Conservation (phyloP, 2,329 filamentous ascomycete genomes). For the Pseudocercospora pini-densiflorae region DNA sequence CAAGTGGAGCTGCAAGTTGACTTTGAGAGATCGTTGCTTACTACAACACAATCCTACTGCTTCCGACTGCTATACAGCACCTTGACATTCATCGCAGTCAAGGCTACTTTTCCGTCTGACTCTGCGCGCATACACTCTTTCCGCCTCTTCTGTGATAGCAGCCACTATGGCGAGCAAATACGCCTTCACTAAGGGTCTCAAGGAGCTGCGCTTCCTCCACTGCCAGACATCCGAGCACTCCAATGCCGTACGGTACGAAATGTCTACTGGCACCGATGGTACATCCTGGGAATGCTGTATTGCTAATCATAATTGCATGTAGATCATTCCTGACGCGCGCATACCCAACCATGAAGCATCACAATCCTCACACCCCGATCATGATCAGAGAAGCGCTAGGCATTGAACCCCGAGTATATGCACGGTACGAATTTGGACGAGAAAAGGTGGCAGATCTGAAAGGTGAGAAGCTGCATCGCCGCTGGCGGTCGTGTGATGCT, state of each 20-base stretch:
- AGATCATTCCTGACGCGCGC: conserved; percentile 89
- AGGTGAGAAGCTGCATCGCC: conserved; percentile 46
- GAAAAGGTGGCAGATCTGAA: conserved; percentile 68
- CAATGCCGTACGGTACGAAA: conserved; percentile 76
- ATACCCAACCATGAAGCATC: conserved; percentile 99
- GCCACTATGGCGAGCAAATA: conserved; percentile 86
- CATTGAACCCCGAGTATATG: conserved; percentile 83
- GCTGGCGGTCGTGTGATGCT: not conserved
- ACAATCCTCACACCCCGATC: conserved; percentile 93
- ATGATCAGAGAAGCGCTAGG: conserved; percentile 90
- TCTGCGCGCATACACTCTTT: not conserved
- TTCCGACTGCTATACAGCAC: not conserved
- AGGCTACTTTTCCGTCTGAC: not conserved
- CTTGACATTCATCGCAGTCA: not conserved
- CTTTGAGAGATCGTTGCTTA: not conserved
- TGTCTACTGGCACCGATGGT: not conserved
- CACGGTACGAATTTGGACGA: conserved; percentile 80
- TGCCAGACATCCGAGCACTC: conserved; percentile 94
- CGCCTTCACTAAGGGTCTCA: conserved; percentile 84
- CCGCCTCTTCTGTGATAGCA: conserved; percentile 6
- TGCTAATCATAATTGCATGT: conserved; percentile 10
- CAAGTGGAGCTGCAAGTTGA: not conserved
- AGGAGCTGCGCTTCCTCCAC: conserved; percentile 96
- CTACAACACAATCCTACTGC: not conserved
- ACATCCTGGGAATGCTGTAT: not conserved